Base-by-base conservation (phyloP, 805 yeast genomes). In the Sugiyamaella lignohabitans region DNA sequence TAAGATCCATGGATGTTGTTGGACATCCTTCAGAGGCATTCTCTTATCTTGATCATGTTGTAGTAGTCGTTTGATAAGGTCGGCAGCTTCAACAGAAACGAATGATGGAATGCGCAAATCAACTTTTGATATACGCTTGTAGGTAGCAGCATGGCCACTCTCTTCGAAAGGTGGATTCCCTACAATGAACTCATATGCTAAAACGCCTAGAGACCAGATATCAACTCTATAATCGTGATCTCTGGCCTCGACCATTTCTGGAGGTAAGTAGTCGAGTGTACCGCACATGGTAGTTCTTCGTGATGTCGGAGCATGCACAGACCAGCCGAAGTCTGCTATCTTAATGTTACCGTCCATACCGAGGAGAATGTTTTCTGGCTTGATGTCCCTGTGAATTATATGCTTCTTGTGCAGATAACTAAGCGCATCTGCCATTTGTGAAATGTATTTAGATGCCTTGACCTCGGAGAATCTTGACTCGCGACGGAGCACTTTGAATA, bases 291-390 rank as follows among this genome's bases (percentile, higher is more conserved):
- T 91, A 14, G 79, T 72, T 58, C 96, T 69, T 52, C 77, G 75
- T 32, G 72, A 66, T 0, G 75, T 66, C 1, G 79, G 78, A 0
- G 84, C 74, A 54, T 79, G 80, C 2, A 89, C 91, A 47, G 95
- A 84, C 97, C 97, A 91, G 11, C 98, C 98, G 62, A 93, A 91
- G 66, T 91, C 98, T 17, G 96, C 83, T 34, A 91, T 73, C 62
- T 89, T 91, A 46, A 91, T 73, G 20, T 76, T 76, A 53, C 88
- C 85, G 59, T 86, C 79, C 50, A 80, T 74, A 4, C 87, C 87
- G 8, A 91, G 68, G 38, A 91, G 66, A 42, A 91, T 84, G 58
- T 91, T 91, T 61, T 93, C 98, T 0, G 98, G 98, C 64, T 91
- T 91, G 53, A 91, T 78, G 61, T 91, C 98, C 50, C 98, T 74